phyloP scores from a whole-genome alignment of 495 filamentous ascomycete genomes.

The Hypomontagnella submonticulosa region DNA sequence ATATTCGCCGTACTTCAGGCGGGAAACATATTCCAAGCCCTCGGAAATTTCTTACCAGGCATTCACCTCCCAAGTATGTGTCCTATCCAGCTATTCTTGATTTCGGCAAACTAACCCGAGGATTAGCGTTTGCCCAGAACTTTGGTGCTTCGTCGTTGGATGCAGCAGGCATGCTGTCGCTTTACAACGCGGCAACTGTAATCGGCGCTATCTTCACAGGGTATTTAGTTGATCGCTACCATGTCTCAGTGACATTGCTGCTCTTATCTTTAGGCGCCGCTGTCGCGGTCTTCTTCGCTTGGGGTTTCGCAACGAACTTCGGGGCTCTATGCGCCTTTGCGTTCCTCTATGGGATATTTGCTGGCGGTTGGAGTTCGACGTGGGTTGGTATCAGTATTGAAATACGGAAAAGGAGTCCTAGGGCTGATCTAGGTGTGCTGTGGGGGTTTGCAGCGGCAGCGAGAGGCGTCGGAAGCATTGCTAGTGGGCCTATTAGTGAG shows the following conservation, averaged over 20 bases:
- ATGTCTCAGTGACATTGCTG: slow-evolving; percentile 69
- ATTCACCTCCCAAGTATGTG: slow-evolving; percentile 66
- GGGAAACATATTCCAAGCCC: slow-evolving; percentile 69
- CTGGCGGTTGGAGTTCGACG: slow-evolving; percentile 58
- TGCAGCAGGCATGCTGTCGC: slow-evolving; percentile 63
- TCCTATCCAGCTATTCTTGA: neutral
- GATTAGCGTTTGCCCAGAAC: slow-evolving; percentile 30
- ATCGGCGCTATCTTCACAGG: slow-evolving; percentile 70
- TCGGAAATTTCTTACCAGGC: slow-evolving; percentile 74
- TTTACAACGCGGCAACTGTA: slow-evolving; percentile 71
- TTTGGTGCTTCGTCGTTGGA: slow-evolving; percentile 56
- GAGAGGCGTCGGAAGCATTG: slow-evolving; percentile 73
- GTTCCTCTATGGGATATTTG: slow-evolving; percentile 74
- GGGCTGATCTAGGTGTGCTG: slow-evolving; percentile 59
- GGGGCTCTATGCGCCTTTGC: slow-evolving; percentile 72
- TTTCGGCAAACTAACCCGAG: neutral
- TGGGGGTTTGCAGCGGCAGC: slow-evolving; percentile 73
- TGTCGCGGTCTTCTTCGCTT: slow-evolving; percentile 71
- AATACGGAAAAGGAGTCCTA: slow-evolving; percentile 60
- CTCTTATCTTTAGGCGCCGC: slow-evolving; percentile 67
- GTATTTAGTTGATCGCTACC: slow-evolving; percentile 67
- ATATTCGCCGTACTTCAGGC: slow-evolving; percentile 64
- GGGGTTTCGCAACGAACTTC: slow-evolving; percentile 69
- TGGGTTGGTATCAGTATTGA: slow-evolving; percentile 70
- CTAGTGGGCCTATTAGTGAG: slow-evolving; percentile 70